phyloP scores from a whole-genome alignment of 2,329 filamentous ascomycete genomes.

The Fusarium incarnatum region DNA sequence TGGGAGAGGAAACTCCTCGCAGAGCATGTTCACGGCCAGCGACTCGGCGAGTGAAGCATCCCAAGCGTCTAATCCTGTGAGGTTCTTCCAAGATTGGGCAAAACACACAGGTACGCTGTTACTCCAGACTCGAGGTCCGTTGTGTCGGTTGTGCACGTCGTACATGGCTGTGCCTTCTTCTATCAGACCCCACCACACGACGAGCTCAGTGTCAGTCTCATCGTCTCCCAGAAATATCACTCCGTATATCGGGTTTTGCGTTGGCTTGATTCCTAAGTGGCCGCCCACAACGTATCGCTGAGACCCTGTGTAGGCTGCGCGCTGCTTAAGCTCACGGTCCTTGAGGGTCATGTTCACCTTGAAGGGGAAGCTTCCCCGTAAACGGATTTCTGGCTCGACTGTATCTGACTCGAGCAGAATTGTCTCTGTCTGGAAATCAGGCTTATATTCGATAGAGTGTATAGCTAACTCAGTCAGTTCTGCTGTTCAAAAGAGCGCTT shows the following conservation, averaged over 20 bases:
- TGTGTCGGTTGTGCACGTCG: conserved; percentile 40
- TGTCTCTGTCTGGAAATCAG: conserved; percentile 44
- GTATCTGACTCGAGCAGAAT: conserved; percentile 42
- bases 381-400: conserved; percentile 37
- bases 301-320: conserved; percentile 45
- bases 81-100: conserved; percentile 43
- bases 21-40: conserved; percentile 43
- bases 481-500: not conserved
- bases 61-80: conserved; percentile 39
- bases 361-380: conserved; percentile 45
- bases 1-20: conserved; percentile 43
- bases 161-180: conserved; percentile 45
- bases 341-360: conserved; percentile 42
- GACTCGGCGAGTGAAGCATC: conserved; percentile 39
- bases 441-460: conserved; percentile 44
- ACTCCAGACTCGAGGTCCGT: conserved; percentile 43
- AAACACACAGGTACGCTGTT: conserved; percentile 47
- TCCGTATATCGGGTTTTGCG: conserved; percentile 45
- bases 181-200: conserved; percentile 47
- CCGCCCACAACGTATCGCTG: conserved; percentile 43
- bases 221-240: conserved; percentile 44
- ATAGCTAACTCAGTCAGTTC: conserved; percentile 37
- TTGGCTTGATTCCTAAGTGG: conserved; percentile 37
- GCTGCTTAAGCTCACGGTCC: conserved; percentile 39
- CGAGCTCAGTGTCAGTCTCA: conserved; percentile 40